These are phyloP conservation scores for Anthracocystis panici-leucophaei DNA, from an alignment of 1,284 basidiomycete genomes.

Conservation along the genomic window DNA sequence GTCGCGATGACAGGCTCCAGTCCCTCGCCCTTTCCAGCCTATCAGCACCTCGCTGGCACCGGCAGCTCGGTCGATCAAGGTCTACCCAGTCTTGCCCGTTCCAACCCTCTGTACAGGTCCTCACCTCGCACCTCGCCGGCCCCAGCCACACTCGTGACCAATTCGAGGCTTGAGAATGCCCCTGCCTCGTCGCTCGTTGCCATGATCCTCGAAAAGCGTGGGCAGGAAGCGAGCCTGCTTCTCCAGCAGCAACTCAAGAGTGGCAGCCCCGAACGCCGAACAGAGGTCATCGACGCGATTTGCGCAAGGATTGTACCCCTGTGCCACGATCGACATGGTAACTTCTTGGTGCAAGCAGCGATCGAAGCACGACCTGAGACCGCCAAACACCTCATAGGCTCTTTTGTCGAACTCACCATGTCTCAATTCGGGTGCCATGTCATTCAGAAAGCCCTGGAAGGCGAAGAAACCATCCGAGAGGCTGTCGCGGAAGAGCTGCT, in stretches of 20 bases:
- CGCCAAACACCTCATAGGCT: slow-evolving; percentile 46
- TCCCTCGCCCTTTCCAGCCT: neutral
- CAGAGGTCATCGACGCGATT: slow-evolving; percentile 51
- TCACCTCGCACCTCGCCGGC: slow-evolving; percentile 21
- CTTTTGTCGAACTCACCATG: slow-evolving; percentile 55
- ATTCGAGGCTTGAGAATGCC: slow-evolving; percentile 23
- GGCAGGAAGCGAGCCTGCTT: slow-evolving; percentile 56
- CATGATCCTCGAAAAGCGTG: slow-evolving; percentile 42
- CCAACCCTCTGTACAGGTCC: slow-evolving; percentile 5
- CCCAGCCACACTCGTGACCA: slow-evolving; percentile 3
- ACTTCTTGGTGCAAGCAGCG: slow-evolving; percentile 63
- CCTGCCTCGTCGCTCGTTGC: slow-evolving; percentile 28
- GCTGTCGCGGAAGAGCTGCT: slow-evolving; percentile 60
- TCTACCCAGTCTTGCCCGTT: slow-evolving; percentile 8
- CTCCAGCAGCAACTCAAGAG: slow-evolving; percentile 65
- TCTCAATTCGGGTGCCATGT: slow-evolving; percentile 65
- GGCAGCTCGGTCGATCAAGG: slow-evolving; percentile 1
- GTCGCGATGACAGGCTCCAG: slow-evolving; percentile 13
- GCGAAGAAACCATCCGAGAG: slow-evolving; percentile 32
- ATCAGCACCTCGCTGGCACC: neutral
- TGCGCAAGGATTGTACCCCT: slow-evolving; percentile 41
- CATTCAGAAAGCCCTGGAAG: slow-evolving; percentile 58
- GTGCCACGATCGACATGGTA: slow-evolving; percentile 59
- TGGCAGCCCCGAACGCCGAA: slow-evolving; percentile 23
- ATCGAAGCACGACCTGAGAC: slow-evolving; percentile 38